phyloP scores from a whole-genome alignment of 2,329 filamentous ascomycete species.

The Cyclaneusma minus region DNA sequence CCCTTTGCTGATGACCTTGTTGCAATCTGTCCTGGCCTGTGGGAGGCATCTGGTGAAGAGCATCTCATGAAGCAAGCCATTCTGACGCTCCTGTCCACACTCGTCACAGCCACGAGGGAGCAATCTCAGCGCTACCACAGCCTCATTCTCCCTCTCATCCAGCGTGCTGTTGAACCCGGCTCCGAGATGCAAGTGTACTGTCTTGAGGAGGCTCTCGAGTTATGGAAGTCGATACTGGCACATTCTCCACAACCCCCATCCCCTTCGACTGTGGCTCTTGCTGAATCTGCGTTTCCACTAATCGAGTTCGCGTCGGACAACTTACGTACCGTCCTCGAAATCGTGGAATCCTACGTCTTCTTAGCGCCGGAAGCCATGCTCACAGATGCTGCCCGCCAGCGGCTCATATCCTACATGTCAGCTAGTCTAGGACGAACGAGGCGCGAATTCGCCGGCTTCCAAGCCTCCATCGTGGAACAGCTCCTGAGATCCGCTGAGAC shows the following conservation, averaged over 20 bases:
- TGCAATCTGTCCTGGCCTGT: constrained; percentile 62
- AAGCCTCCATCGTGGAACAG: constrained; percentile 46
- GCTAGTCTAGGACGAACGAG: constrained; percentile 34
- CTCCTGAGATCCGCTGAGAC: constrained; percentile 47
- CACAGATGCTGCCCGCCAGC: constrained; percentile 35
- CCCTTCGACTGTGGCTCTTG: constrained; percentile 44
- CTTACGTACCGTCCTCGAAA: constrained; percentile 42
- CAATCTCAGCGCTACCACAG: constrained; percentile 65
- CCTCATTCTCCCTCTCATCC: constrained; percentile 69
- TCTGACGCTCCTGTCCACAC: constrained; percentile 65
- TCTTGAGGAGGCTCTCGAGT: constrained; percentile 78
- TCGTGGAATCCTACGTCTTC: constrained; percentile 55
- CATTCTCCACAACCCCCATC: constrained; percentile 48
- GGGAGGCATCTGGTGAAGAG: constrained; percentile 65
- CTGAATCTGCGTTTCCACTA: constrained; percentile 47
- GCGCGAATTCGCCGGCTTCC: constrained; percentile 40
- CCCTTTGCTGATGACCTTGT: constrained; percentile 69
- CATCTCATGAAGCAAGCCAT: constrained; percentile 92
- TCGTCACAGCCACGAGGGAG: constrained; percentile 74
- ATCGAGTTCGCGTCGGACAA: constrained; percentile 51
- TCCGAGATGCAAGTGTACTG: constrained; percentile 69
- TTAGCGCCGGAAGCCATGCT: constrained; percentile 54
- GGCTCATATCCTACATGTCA: constrained; percentile 31
- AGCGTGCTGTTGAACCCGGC: constrained; percentile 60
- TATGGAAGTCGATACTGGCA: constrained; percentile 65